Evolutionary conservation across 2,329 filamentous ascomycete species (phyloP), one percentile per base, ranked within the genome.

Genomic region (Neocucurbitaria cava): DNA sequence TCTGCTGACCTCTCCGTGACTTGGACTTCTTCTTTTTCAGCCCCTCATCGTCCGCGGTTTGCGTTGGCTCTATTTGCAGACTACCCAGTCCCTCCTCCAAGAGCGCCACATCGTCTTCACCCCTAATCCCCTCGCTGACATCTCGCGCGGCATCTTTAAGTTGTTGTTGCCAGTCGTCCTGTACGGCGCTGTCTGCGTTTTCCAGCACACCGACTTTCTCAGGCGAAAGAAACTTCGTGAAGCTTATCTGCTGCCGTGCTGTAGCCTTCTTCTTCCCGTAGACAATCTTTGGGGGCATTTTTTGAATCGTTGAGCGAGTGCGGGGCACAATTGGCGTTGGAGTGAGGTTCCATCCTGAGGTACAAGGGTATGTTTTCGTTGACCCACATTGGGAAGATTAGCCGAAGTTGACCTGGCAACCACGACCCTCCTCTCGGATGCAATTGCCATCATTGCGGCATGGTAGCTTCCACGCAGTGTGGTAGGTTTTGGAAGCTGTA

Each of bases 251-350:
- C 3, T 68, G 66, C 45, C 70, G 72, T 70, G 38, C 46, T 6
- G 75, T 75, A 3, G 48, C 60, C 18, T 51, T 56, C 35, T 57
- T 64, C 48, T 62, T 68, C 23, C 65, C 65, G 43, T 68, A 68
- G 2, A 68, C 59, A 6, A 68, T 55, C 52, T 63, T 68, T 33
- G 56, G 57, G 3, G 64, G 62, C 64, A 68, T 68, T n/a, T n/a
- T n/a, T n/a, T n/a, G n/a, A n/a, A 41, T 44, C 36, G 46, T 30
- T 38, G 30, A 40, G 15, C 20, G 20, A 40, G 38, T 23, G 23
- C n/a, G 15, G 41, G 24, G 17, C 24, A 6, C 15, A 24, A 24
- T 30, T 43, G 24, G 26, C 7, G 11, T 18, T 43, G 17, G n/a
- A 23, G 9, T 18, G 24, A 28, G 24, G 41, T 43, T 5, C 23